These are phyloP conservation scores for Ganoderma lingzhi DNA, from an alignment of 1,284 basidiomycete species.

Conservation along the genomic window DNA sequence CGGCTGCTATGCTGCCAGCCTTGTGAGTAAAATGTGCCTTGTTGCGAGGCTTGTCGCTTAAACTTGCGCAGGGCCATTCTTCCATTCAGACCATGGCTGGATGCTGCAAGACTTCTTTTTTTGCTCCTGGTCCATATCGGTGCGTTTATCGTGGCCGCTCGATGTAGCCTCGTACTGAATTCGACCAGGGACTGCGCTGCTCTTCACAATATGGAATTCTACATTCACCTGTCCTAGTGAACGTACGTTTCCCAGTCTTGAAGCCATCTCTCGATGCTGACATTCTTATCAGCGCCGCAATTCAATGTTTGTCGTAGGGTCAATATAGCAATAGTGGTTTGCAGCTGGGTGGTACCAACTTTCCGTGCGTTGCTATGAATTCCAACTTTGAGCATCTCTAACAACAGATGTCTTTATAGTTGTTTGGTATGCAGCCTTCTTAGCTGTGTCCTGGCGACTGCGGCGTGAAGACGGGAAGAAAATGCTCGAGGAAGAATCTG, in stretches of 20 bases:
- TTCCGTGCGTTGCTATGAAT: conserved; percentile 51
- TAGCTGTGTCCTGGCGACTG: conserved; percentile 45
- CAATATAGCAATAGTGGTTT: conserved; percentile 57
- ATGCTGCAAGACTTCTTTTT: conserved; percentile 59
- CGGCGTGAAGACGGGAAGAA: conserved; percentile 31
- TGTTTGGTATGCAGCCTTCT: conserved; percentile 46
- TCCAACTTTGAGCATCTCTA: background rate
- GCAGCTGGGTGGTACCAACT: conserved; percentile 62
- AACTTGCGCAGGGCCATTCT: conserved; percentile 51
- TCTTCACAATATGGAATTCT: conserved; percentile 53
- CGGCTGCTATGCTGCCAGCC: conserved; percentile 57
- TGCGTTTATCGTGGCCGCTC: conserved; percentile 34
- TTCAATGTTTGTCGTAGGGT: conserved; percentile 56
- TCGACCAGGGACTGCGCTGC: conserved; percentile 52
- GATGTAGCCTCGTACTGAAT: background rate
- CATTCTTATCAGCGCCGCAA: conserved; percentile 45
- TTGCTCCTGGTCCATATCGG: conserved; percentile 60
- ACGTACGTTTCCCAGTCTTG: conserved; percentile 42
- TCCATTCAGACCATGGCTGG: conserved; percentile 63
- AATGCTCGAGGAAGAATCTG: conserved; percentile 8
- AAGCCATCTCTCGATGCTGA: background rate
- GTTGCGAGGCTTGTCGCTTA: background rate
- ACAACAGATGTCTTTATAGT: conserved; percentile 40
- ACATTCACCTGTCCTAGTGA: conserved; percentile 52
- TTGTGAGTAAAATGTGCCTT: conserved; percentile 49